These are phyloP conservation scores for Schizochytrium sp. DNA, from an alignment of 108 stramenopile species.

Conservation along the genomic window DNA sequence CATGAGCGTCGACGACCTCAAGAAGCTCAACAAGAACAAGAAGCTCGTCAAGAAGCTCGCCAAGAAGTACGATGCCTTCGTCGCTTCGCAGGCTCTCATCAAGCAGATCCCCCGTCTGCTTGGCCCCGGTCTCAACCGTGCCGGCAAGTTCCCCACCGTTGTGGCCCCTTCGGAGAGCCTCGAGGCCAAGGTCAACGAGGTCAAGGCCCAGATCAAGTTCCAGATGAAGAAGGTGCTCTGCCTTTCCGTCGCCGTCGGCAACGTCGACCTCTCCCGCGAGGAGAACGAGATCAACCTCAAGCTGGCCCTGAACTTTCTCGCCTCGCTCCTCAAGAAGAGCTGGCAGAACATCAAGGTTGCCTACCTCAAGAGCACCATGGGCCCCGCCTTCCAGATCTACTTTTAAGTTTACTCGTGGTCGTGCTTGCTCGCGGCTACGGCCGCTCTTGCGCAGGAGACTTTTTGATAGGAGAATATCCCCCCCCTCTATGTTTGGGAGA, in stretches of 20 bases:
- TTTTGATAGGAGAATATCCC: background rate
- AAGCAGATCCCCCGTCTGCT: slow-evolving; percentile 99
- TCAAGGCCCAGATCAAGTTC: slow-evolving; percentile 99
- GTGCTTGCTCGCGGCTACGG: background rate
- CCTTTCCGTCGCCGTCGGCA: slow-evolving; percentile 94
- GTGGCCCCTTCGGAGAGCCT: slow-evolving; percentile 78
- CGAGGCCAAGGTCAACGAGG: slow-evolving; percentile 96
- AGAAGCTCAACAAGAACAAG: slow-evolving; percentile 99
- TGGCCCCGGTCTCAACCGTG: slow-evolving; percentile 98
- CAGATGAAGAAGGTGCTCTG: slow-evolving; percentile 99
- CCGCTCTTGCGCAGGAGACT: background rate
- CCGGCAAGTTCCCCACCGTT: slow-evolving; percentile 99
- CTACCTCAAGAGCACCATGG: slow-evolving; percentile 98
- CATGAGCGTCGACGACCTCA: slow-evolving; percentile 96
- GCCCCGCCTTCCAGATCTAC: slow-evolving; percentile 93
- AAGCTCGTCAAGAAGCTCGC: slow-evolving; percentile 99
- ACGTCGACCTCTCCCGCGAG: slow-evolving; percentile 76
- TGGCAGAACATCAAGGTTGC: slow-evolving; percentile 99
- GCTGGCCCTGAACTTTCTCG: slow-evolving; percentile 96
- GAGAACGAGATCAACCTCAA: slow-evolving; percentile 91
- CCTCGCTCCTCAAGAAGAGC: slow-evolving; percentile 97
- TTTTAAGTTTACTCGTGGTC: slow-evolving; percentile 58
- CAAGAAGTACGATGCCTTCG: slow-evolving; percentile 98
- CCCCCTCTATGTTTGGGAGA: background rate
- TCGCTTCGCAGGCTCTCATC: slow-evolving; percentile 97